Conservation (phyloP, 2,329 filamentous ascomycete genomes). For the Epichloe bromicola region DNA sequence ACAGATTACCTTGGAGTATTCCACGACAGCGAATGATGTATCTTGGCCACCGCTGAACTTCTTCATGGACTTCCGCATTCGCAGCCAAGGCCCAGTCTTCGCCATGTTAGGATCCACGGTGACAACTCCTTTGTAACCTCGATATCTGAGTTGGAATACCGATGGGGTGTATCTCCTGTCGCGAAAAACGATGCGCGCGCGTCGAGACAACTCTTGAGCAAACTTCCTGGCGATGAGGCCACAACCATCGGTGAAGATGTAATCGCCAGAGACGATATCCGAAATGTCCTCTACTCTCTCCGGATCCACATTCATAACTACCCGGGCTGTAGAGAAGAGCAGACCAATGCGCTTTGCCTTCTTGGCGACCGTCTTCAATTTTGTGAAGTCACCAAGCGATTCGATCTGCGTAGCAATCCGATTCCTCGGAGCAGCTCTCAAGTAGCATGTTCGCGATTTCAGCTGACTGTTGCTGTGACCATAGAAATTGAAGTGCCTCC, state of each 20-base stretch:
- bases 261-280: background rate
- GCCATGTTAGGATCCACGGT: background rate
- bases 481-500: background rate
- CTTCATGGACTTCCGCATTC: background rate
- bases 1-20: background rate
- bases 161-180: background rate
- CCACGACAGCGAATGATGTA: background rate
- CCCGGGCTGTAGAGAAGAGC: background rate
- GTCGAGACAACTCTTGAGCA: background rate
- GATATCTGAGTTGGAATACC: background rate
- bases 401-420: background rate
- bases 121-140: background rate
- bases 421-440: background rate
- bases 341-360: background rate
- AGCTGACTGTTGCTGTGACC: background rate
- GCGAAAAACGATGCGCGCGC: background rate
- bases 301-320: background rate
- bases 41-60: background rate
- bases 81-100: background rate
- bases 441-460: background rate
- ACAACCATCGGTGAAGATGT: background rate
- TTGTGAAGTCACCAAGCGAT: background rate
- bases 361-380: background rate
- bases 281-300: background rate
- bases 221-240: background rate